Evolutionary conservation across 2,329 filamentous ascomycete species (phyloP), one percentile per base, ranked within the genome.

Genomic region (Fusarium dimerum): DNA sequence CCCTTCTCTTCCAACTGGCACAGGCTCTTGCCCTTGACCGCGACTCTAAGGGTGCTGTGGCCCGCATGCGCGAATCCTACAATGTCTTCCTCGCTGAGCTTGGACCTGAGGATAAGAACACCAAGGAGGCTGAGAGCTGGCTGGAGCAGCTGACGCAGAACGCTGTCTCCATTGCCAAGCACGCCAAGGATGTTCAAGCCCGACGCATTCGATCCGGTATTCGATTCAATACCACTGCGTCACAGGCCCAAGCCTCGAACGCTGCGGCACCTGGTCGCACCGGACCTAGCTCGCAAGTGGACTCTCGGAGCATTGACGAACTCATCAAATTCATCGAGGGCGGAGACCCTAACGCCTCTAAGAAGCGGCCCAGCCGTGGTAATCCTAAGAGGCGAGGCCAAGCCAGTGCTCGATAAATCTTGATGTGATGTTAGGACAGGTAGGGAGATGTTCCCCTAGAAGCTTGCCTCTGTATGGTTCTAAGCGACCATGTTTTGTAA

Each of bases 41-140:
- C 64, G 92, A 99, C 71, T 88, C 92, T 64, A 96, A 96, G 78
- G 88, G 82, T 44, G 92, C 94, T 13, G 92, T 99, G 51, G 86
- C 84, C 69, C 88, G 89, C 70, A 99, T 99, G 94, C 89, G 92
- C 55, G 92, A 97, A 72, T 94, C 92, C 43, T 97, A 92, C 78
- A 96, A 89, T 74, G 95, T 97, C 70, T 99, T 99, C 86, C 84
- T 92, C 58, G 78, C 80, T 52, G 86, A 94, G 67, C 86, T 99
- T 6, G 94, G 94, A 29, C 78, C 92, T 2, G 87, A 96, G 39
- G 92, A 97, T 73, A 91, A 92, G 73, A 97, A 99, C 78, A 99
- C 94, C 57, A 97, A 96, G 78, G 94, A 99, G 72, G 93, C 94
- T 3, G 92, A 96, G 77, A 90, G 84, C 67, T 99, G 94, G 94